Conservation (phyloP, 441 rosid genomes). For the Corymbia citriodora region DNA sequence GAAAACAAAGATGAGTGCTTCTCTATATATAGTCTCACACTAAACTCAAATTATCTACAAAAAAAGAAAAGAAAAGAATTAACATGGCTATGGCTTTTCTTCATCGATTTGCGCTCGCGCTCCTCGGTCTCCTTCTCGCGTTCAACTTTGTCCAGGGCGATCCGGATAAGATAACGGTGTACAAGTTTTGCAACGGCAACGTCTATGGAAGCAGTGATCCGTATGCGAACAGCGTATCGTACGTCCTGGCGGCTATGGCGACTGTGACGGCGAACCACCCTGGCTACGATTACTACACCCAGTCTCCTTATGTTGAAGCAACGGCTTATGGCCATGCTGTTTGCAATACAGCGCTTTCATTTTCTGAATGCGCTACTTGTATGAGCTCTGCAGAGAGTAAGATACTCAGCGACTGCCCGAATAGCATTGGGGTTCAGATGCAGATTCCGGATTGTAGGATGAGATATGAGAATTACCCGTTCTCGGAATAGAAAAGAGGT, state of each 20-base stretch:
- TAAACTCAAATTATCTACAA: not conserved
- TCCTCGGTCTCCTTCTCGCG: not conserved
- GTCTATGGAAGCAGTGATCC: not conserved
- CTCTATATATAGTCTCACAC: not conserved
- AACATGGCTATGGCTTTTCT: not conserved
- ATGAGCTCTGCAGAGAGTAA: not conserved
- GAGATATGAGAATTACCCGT: not conserved
- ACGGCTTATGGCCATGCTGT: not conserved
- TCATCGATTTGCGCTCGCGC: not conserved
- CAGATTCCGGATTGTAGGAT: not conserved
- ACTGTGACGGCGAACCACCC: not conserved
- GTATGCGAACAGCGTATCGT: not conserved
- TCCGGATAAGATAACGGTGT: not conserved
- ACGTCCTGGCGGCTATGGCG: not conserved
- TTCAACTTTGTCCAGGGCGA: not conserved
- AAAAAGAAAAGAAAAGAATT: not conserved
- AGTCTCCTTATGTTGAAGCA: not conserved
- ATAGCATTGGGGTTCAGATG: not conserved
- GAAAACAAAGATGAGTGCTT: not conserved
- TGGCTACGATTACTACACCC: not conserved
- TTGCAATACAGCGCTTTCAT: not conserved
- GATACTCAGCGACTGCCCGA: fast-evolving
- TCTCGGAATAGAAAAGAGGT: not conserved
- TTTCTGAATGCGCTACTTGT: not conserved
- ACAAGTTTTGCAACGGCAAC: not conserved